phyloP scores from a whole-genome alignment of 2,329 filamentous ascomycete genomes.

The Paracorniculantispora psalliotae region DNA sequence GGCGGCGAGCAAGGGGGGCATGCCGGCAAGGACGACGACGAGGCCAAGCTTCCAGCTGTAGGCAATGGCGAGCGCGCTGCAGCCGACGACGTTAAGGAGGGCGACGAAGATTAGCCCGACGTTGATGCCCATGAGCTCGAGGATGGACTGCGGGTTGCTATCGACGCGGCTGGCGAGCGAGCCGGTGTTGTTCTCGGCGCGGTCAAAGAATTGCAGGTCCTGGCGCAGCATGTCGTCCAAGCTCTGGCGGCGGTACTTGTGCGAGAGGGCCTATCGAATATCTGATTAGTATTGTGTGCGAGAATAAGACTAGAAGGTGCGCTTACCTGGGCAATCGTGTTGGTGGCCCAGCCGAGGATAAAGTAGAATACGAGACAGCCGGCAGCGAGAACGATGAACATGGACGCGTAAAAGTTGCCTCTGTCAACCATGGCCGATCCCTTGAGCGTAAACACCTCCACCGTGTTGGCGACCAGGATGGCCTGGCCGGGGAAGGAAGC shows the following conservation, averaged over 20 bases:
- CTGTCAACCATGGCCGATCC: slow-evolving; percentile 27
- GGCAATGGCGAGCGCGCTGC: slow-evolving; percentile 34
- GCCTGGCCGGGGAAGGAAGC: slow-evolving; percentile 40
- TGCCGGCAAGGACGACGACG: slow-evolving; percentile 36
- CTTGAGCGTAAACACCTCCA: slow-evolving; percentile 35
- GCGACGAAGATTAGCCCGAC: slow-evolving; percentile 37
- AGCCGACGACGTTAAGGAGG: slow-evolving; percentile 35
- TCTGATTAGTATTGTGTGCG: not conserved
- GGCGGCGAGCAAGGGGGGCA: slow-evolving; percentile 35
- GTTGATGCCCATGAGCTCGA: slow-evolving; percentile 41
- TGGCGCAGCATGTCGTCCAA: slow-evolving; percentile 27
- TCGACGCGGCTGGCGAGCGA: slow-evolving; percentile 29
- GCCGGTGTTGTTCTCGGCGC: slow-evolving; percentile 28
- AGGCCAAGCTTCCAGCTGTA: slow-evolving; percentile 42
- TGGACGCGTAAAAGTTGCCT: slow-evolving; percentile 50
- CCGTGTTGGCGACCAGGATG: slow-evolving; percentile 36
- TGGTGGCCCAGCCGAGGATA: slow-evolving; percentile 31
- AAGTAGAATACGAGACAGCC: slow-evolving; percentile 42
- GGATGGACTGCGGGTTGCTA: slow-evolving; percentile 33
- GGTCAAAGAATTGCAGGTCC: slow-evolving; percentile 40
- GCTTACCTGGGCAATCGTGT: slow-evolving; percentile 27
- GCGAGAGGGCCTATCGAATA: slow-evolving; percentile 13
- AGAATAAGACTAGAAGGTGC: not conserved
- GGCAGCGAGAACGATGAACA: slow-evolving; percentile 49
- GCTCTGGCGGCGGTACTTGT: slow-evolving; percentile 24